These are phyloP conservation scores for Artemisia annua DNA, from an alignment of 129 eudicot species.

Conservation along the genomic window DNA sequence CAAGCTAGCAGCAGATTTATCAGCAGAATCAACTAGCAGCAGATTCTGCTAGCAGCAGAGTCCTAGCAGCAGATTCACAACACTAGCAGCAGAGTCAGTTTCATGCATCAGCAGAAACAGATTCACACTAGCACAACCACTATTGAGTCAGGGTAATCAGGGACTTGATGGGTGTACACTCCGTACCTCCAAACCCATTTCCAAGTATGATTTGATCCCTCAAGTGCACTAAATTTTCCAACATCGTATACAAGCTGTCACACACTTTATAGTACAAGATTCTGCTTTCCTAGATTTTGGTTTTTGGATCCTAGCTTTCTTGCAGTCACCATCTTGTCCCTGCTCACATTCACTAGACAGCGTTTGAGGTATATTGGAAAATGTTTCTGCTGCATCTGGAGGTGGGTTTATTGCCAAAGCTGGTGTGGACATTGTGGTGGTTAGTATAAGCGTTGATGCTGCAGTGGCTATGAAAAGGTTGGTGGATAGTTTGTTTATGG, in stretches of 20 bases:
- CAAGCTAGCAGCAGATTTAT: no score
- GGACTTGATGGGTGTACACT: no score
- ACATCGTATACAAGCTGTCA: constrained; percentile 76
- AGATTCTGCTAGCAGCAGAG: no score
- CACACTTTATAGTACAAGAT: constrained; percentile 74
- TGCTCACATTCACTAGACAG: constrained; percentile 61
- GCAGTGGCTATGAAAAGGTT: constrained; percentile 30
- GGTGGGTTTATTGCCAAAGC: constrained; percentile 44
- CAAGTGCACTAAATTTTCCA: no score
- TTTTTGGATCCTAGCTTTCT: constrained; percentile 61
- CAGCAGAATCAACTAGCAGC: no score
- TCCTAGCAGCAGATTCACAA: no score
- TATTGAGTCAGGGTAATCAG: no score
- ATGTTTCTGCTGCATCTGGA: constrained; percentile 63
- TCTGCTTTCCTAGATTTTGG: constrained; percentile 93
- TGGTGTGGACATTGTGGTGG: constrained; percentile 35
- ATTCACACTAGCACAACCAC: no score
- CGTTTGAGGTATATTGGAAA: constrained; percentile 69
- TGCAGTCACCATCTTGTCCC: constrained; percentile 52
- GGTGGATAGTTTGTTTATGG: constrained; percentile 6
- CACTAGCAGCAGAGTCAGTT: no score
- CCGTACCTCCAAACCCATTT: no score
- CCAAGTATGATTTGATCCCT: no score
- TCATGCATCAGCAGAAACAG: no score
- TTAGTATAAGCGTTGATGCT: constrained; percentile 35